Percentiles rank a stretch among this genome's conserved stretches.
These are phyloP conservation scores for Sarcodon sp. DNA, from an alignment of 768 basidiomycete species.

Conservation along the genomic window DNA sequence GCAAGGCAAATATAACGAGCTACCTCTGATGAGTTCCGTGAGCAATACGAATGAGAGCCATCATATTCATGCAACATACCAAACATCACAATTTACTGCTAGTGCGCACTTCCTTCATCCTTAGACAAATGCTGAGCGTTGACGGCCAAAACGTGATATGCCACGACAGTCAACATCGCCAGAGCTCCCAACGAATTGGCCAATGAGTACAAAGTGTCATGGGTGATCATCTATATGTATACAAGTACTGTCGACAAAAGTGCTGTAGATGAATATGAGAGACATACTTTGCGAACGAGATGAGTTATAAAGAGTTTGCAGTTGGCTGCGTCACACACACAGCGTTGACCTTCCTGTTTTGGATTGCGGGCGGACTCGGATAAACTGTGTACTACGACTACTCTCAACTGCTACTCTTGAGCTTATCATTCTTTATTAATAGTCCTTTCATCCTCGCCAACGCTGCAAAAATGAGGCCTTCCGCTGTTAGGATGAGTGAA, in stretches of 20 bases:
- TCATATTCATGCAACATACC: no score
- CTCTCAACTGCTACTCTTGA: no score
- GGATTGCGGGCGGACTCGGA: no score
- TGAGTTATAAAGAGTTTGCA: background rate
- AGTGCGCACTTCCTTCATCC: slow-evolving; percentile 1
- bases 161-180: slow-evolving; percentile 80
- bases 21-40: no score
- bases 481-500: slow-evolving; percentile 45
- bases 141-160: slow-evolving; percentile 85
- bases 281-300: background rate
- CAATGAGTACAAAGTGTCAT: slow-evolving; percentile 68
- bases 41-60: no score
- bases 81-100: no score
- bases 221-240: slow-evolving; percentile 53
- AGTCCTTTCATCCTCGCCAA: background rate
- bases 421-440: slow-evolving; percentile 1
- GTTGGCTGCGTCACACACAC: background rate
- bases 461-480: slow-evolving; percentile 46
- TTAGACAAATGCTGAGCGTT: slow-evolving; percentile 43
- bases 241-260: background rate
- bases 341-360: background rate
- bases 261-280: background rate
- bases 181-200: slow-evolving; percentile 75
- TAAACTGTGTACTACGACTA: no score
- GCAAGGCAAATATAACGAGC: no score